Conservation (phyloP, 352 stramenopile genomes). For the Phytophthora meadii region DNA sequence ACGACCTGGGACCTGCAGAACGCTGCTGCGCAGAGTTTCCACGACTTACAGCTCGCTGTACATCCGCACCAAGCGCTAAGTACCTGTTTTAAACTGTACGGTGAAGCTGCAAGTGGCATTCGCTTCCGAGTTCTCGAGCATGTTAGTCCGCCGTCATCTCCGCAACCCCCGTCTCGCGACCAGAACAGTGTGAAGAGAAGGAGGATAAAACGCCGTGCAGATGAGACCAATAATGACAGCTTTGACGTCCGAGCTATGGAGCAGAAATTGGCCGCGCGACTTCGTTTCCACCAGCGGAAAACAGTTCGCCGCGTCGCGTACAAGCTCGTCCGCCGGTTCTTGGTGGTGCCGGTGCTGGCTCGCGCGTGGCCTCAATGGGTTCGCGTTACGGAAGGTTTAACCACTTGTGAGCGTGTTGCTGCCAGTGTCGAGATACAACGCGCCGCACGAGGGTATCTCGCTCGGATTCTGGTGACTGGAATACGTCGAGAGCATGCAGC, state of each 20-base stretch:
- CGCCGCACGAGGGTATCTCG: slow-evolving; percentile 32
- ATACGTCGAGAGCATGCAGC: slow-evolving; percentile 40
- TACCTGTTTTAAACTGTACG: slow-evolving; percentile 54
- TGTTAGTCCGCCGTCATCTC: slow-evolving; percentile 30
- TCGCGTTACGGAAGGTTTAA: slow-evolving; percentile 6
- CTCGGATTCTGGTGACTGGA: slow-evolving; percentile 4
- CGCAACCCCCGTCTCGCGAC: slow-evolving; percentile 1
- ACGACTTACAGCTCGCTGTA: slow-evolving; percentile 46
- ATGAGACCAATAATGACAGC: slow-evolving; percentile 8
- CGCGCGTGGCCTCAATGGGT: slow-evolving; percentile 48
- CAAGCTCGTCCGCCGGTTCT: slow-evolving; percentile 43
- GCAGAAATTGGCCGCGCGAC: slow-evolving; percentile 40
- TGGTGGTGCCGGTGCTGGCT: slow-evolving; percentile 45
- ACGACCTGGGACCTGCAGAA: slow-evolving; percentile 81
- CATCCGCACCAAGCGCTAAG: slow-evolving; percentile 59
- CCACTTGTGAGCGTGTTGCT: slow-evolving; percentile 35
- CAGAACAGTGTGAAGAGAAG: slow-evolving; percentile 15
- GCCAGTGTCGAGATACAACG: slow-evolving; percentile 55
- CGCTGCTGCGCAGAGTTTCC: slow-evolving; percentile 53
- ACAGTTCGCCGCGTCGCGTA: slow-evolving; percentile 41
- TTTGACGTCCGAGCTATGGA: slow-evolving; percentile 75
- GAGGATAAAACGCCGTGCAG: slow-evolving; percentile 12
- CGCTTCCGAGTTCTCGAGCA: slow-evolving; percentile 67
- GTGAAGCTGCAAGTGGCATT: slow-evolving; percentile 45
- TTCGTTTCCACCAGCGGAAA: slow-evolving; percentile 44